A percentile compares a stretch with the other conserved stretches of the same genome.
These are phyloP conservation scores for Globisporangium ultimum DNA, from an alignment of 352 stramenopile species.

Conservation along the genomic window DNA sequence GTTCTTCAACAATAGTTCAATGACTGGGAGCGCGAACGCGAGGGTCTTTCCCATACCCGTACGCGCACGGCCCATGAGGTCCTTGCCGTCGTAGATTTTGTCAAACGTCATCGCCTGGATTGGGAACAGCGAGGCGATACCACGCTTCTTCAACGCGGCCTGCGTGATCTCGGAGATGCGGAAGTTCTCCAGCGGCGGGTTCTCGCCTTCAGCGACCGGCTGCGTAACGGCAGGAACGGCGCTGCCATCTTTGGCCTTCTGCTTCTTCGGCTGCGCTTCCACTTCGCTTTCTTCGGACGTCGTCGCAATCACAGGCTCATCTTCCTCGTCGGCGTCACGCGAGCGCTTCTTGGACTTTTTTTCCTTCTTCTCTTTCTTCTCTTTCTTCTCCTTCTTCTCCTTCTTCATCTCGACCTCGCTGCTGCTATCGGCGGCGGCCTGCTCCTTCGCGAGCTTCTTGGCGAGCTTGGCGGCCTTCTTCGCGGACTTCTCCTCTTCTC, in stretches of 20 bases:
- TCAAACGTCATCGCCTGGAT: slow-evolving; percentile 95
- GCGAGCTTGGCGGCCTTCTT: slow-evolving; percentile 54
- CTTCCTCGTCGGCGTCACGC: slow-evolving; percentile 32
- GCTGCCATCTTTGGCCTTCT: slow-evolving; percentile 9
- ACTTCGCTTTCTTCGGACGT: slow-evolving; percentile 57
- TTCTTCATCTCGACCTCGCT: slow-evolving; percentile 17
- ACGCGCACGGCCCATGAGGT: slow-evolving; percentile 96
- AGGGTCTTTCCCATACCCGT: slow-evolving; percentile 99
- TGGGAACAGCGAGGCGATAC: slow-evolving; percentile 88
- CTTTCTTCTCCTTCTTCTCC: slow-evolving; percentile 49
- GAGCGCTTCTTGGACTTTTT: slow-evolving; percentile 77
- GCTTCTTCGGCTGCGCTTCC: slow-evolving; percentile 36
- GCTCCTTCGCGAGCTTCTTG: slow-evolving; percentile 48
- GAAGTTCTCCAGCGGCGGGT: slow-evolving; percentile 74
- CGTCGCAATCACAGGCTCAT: slow-evolving; percentile 28
- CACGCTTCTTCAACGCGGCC: slow-evolving; percentile 60
- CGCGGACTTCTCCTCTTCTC: slow-evolving; percentile 61
- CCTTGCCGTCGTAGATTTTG: slow-evolving; percentile 93
- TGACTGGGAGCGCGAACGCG: slow-evolving; percentile 95
- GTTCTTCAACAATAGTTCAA: slow-evolving; percentile 90
- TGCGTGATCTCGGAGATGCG: slow-evolving; percentile 61
- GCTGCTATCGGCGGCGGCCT: slow-evolving; percentile 12
- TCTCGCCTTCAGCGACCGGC: slow-evolving; percentile 45
- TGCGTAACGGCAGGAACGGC: slow-evolving; percentile 10
- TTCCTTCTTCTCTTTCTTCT: slow-evolving; percentile 63